Conservation (phyloP, 2,329 filamentous ascomycete genomes). For the Hypoxylon sp. region DNA sequence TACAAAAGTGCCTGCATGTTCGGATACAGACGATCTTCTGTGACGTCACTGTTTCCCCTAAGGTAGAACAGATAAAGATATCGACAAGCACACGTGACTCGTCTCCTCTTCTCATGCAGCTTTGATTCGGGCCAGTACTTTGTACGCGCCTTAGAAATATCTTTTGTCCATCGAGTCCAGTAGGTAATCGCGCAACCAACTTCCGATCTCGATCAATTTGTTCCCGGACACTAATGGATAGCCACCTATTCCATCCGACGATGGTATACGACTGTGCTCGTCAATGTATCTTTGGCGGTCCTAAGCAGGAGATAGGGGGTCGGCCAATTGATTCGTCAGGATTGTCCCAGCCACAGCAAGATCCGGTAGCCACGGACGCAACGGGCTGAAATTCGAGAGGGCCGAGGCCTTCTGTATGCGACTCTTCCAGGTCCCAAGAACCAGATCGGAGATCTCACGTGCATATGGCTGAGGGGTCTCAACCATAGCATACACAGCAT, state of each 20-base stretch:
- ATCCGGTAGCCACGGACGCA: constrained; percentile 5
- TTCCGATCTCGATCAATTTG: constrained; percentile 6
- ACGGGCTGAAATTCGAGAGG: constrained; percentile 1
- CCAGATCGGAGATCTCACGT: constrained; percentile 38
- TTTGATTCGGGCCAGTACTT: constrained; percentile 23
- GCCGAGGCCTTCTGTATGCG: constrained; percentile 10
- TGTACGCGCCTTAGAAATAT: constrained; percentile 6
- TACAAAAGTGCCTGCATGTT: constrained; percentile 3
- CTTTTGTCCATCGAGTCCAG: constrained; percentile 10
- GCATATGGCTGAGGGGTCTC: constrained; percentile 33
- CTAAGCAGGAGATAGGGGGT: not conserved
- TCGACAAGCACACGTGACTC: constrained; percentile 43
- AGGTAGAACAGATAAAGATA: constrained; percentile 28
- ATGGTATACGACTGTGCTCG: not conserved
- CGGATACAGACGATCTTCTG: constrained; percentile 28
- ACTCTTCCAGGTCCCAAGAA: constrained; percentile 15
- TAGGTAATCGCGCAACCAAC: constrained; percentile 8
- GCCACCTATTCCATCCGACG: not conserved
- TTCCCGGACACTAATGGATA: constrained; percentile 7
- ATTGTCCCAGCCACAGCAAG: constrained; percentile 7
- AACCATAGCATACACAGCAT: constrained; percentile 8
- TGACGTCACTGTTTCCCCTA: constrained; percentile 39
- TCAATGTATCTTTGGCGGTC: not conserved
- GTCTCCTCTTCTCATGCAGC: not conserved
- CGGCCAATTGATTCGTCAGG: constrained; percentile 1